These are phyloP conservation scores for Ogataea methylovora DNA, from an alignment of 805 yeast genomes.

Conservation along the genomic window DNA sequence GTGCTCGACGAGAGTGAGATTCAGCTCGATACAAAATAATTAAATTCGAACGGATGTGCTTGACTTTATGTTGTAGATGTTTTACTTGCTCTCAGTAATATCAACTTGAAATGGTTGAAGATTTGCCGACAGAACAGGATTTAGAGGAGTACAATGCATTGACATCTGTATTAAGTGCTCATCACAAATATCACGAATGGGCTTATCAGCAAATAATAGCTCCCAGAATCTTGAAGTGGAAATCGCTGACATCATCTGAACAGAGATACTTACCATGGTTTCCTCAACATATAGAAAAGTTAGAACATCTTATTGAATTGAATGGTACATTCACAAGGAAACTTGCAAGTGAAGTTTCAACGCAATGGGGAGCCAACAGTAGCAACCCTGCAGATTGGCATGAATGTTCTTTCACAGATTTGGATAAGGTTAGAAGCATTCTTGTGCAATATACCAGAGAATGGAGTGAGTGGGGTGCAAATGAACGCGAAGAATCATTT, in stretches of 20 bases:
- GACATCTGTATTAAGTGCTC: slow-evolving; percentile 24
- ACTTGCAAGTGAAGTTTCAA: slow-evolving; percentile 36
- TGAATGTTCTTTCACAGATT: slow-evolving; percentile 32
- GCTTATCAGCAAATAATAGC: slow-evolving; percentile 23
- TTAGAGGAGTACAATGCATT: slow-evolving; percentile 23
- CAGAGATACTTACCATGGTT: slow-evolving; percentile 43
- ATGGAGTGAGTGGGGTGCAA: slow-evolving; percentile 48
- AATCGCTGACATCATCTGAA: slow-evolving; percentile 32
- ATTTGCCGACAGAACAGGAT: too few species aligned
- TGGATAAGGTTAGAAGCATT: slow-evolving; percentile 49
- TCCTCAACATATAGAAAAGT: slow-evolving; percentile 28
- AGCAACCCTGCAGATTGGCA: slow-evolving; percentile 34
- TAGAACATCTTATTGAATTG: slow-evolving; percentile 34
- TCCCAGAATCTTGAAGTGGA: slow-evolving; percentile 27
- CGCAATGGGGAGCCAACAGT: slow-evolving; percentile 41
- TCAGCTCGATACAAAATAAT: too few species aligned
- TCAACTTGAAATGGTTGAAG: too few species aligned
- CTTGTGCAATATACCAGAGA: slow-evolving; percentile 53
- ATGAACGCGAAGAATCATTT: slow-evolving; percentile 36
- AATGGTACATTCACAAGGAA: slow-evolving; percentile 37
- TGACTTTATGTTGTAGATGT: too few species aligned
- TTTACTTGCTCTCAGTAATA: too few species aligned
- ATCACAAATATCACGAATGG: slow-evolving; percentile 24
- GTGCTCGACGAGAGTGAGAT: too few species aligned
- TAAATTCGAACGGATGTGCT: too few species aligned